Conservation (phyloP, 345 rosid species). For the Pugionium dolabratum region DNA sequence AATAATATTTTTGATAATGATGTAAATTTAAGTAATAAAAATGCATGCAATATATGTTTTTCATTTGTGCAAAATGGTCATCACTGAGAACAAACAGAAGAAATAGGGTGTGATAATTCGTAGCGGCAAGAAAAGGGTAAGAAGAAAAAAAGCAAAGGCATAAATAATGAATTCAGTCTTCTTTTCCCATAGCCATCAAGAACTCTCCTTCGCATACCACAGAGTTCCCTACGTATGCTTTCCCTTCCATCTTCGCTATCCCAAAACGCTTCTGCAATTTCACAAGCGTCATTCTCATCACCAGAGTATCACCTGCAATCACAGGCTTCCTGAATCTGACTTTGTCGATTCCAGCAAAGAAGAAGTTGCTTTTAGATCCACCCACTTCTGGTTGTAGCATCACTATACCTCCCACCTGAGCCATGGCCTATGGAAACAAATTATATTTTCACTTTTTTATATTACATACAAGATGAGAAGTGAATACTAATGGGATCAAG, state of each 20-base stretch:
- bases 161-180: constrained; percentile 31
- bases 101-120: constrained; percentile 1
- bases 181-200: constrained; percentile 78
- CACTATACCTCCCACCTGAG: constrained; percentile 92
- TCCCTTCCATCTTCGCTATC: constrained; percentile 96
- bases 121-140: constrained; percentile 7
- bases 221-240: constrained; percentile 88
- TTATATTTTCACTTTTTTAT: too few species aligned
- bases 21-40: constrained; percentile 2
- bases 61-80: constrained; percentile 3
- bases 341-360: constrained; percentile 92
- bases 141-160: constrained; percentile 12
- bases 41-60: not conserved
- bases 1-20: not conserved
- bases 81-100: not conserved
- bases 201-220: constrained; percentile 93
- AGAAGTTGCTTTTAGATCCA: constrained; percentile 76
- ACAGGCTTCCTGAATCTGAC: constrained; percentile 97
- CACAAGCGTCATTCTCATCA: constrained; percentile 92
- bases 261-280: constrained; percentile 90
- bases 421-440: constrained; percentile 72
- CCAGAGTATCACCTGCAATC: constrained; percentile 90
- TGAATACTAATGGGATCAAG: too few species aligned
- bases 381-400: constrained; percentile 94
- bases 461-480: too few species aligned